phyloP scores from a whole-genome alignment of 495 filamentous ascomycete species.

The Pyrenopolyporus hunteri region DNA sequence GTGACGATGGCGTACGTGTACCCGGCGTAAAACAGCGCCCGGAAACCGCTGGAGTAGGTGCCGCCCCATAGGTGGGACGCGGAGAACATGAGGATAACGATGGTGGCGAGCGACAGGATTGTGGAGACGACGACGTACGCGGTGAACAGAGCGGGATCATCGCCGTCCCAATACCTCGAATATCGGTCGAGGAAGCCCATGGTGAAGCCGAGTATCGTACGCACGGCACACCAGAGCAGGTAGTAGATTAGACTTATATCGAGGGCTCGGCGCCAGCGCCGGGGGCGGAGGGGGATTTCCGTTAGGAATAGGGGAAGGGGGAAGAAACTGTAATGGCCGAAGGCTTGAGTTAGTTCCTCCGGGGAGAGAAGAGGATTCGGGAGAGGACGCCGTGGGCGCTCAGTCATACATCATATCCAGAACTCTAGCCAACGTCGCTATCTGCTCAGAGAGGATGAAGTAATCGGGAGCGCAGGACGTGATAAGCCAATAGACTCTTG shows the following conservation, averaged over 20 bases:
- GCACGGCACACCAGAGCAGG: neutral
- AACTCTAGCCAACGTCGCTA: neutral
- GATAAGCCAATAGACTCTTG: constrained; percentile 9
- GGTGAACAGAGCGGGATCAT: too few relatives aligned
- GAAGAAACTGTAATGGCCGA: constrained; percentile 10
- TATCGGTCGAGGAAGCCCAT: neutral
- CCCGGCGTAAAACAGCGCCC: neutral
- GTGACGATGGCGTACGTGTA: neutral
- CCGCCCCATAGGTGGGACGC: neutral
- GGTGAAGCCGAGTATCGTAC: neutral
- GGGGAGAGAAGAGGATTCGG: neutral
- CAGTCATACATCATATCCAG: constrained; percentile 15
- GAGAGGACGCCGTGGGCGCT: neutral
- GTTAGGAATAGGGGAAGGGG: neutral
- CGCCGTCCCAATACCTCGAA: neutral
- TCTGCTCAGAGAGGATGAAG: neutral
- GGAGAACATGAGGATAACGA: neutral
- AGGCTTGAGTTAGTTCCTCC: neutral
- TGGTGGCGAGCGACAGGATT: neutral
- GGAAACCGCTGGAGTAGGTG: neutral
- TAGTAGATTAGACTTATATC: neutral
- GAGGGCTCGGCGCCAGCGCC: neutral
- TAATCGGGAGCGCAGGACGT: neutral
- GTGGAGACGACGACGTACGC: too few relatives aligned
- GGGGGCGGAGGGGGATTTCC: neutral